These are phyloP conservation scores for Cryptococcus amylolentus DNA, from an alignment of 1,284 basidiomycete species.

Conservation along the genomic window DNA sequence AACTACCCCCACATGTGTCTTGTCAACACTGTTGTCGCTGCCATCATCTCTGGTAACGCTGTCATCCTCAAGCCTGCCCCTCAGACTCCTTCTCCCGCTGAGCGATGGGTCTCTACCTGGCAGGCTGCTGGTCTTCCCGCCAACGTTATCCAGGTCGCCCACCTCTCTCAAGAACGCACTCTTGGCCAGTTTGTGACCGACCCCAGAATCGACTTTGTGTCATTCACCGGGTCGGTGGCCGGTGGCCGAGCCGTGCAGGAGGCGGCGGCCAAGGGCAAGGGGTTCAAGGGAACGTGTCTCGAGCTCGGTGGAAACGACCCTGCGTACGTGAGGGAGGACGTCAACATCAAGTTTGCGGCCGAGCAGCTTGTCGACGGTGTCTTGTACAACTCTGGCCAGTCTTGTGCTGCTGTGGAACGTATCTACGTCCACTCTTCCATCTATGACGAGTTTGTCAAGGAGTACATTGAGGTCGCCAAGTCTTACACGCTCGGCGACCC, in stretches of 20 bases:
- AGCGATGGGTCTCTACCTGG: conserved; percentile 70
- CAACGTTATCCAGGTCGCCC: conserved; percentile 73
- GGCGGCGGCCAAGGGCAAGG: conserved; percentile 50
- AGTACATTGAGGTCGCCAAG: conserved; percentile 70
- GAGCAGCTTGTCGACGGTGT: conserved; percentile 89
- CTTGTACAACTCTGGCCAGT: conserved; percentile 95
- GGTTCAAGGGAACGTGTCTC: conserved; percentile 66
- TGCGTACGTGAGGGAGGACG: conserved; percentile 85
- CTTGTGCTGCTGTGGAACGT: conserved; percentile 61
- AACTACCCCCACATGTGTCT: conserved; percentile 86
- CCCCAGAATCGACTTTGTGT: conserved; percentile 70
- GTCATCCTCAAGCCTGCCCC: conserved; percentile 92
- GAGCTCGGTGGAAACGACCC: conserved; percentile 78
- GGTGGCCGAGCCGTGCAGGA: conserved; percentile 50
- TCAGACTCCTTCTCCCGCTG: conserved; percentile 83
- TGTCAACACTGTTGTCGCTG: conserved; percentile 85
- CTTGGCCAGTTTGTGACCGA: conserved; percentile 62
- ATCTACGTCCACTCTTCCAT: conserved; percentile 87
- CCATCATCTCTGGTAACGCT: conserved; percentile 77
- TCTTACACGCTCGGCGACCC: conserved; percentile 85
- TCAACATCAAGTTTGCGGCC: conserved; percentile 75
- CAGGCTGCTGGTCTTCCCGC: conserved; percentile 70
- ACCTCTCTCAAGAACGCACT: conserved; percentile 67
- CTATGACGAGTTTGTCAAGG: conserved; percentile 75
- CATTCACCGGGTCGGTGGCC: conserved; percentile 80